Percentiles rank a stretch among this genome's conserved stretches.
Conservation (phyloP, 352 stramenopile genomes). For the Globisporangium camurandrum region DNA sequence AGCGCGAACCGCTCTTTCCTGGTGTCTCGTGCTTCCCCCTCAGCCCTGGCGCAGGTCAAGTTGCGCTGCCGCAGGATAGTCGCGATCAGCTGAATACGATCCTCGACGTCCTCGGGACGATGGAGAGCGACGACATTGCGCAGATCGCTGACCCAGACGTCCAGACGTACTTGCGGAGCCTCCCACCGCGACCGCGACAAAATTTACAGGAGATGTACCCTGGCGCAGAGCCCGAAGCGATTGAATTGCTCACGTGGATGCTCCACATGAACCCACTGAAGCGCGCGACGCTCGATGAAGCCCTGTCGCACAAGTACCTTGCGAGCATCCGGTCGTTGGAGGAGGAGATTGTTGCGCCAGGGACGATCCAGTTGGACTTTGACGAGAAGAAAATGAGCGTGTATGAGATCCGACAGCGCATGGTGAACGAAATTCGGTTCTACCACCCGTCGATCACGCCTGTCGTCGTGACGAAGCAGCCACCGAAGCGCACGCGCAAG, state of each 20-base stretch:
- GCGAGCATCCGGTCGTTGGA: slow-evolving; percentile 80
- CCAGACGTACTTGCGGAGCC: slow-evolving; percentile 70
- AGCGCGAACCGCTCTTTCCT: slow-evolving; percentile 92
- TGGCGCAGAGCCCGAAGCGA: slow-evolving; percentile 70
- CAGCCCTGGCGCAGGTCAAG: slow-evolving; percentile 65
- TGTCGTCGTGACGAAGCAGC: slow-evolving; percentile 8
- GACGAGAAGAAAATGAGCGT: slow-evolving; percentile 83
- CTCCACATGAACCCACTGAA: slow-evolving; percentile 84
- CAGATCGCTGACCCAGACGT: slow-evolving; percentile 82
- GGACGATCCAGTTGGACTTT: slow-evolving; percentile 79
- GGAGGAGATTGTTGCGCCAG: slow-evolving; percentile 79
- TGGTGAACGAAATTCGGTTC: slow-evolving; percentile 71
- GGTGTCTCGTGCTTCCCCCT: slow-evolving; percentile 89
- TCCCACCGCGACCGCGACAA: slow-evolving; percentile 57
- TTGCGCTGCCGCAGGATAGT: slow-evolving; percentile 74
- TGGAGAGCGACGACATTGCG: slow-evolving; percentile 78
- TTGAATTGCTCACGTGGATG: slow-evolving; percentile 77
- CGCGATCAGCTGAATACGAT: slow-evolving; percentile 85
- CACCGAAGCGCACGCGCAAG: slow-evolving; percentile 11
- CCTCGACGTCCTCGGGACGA: slow-evolving; percentile 81
- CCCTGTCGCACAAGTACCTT: slow-evolving; percentile 78
- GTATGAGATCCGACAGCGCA: slow-evolving; percentile 70
- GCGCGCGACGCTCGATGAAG: slow-evolving; percentile 71
- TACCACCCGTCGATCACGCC: slow-evolving; percentile 46
- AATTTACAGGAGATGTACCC: slow-evolving; percentile 83